These are phyloP conservation scores for Lachnellula cervina DNA, from an alignment of 2,329 filamentous ascomycete genomes.

Conservation along the genomic window DNA sequence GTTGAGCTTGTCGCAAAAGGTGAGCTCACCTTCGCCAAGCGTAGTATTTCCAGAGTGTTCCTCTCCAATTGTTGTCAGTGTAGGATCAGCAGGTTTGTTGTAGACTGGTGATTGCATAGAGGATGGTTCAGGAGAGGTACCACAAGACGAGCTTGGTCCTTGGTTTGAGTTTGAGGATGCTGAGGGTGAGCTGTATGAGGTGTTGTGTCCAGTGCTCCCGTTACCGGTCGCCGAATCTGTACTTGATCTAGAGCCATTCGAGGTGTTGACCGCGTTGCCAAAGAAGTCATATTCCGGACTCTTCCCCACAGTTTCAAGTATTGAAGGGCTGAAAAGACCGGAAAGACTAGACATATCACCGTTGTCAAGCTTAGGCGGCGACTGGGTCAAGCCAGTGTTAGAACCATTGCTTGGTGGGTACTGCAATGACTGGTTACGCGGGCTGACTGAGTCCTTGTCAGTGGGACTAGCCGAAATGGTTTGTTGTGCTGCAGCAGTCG, in stretches of 20 bases:
- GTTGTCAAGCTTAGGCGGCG: conserved; percentile 18
- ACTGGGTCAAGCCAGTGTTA: conserved; percentile 25
- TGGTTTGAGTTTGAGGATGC: conserved; percentile 57
- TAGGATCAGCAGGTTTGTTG: conserved; percentile 57
- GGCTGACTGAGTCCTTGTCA: conserved; percentile 23
- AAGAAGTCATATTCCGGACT: conserved; percentile 37
- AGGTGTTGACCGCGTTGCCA: conserved; percentile 38
- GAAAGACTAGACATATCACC: conserved; percentile 49
- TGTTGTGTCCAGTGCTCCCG: conserved; percentile 38
- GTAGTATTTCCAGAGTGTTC: conserved; percentile 45
- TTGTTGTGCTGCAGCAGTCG: conserved; percentile 12
- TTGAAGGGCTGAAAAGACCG: conserved; percentile 54
- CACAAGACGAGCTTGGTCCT: conserved; percentile 61
- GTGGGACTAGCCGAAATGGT: conserved; percentile 16
- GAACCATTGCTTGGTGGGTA: conserved; percentile 34
- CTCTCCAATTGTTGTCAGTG: conserved; percentile 60
- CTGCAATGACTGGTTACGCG: conserved; percentile 23
- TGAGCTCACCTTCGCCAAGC: conserved; percentile 44
- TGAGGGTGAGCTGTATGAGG: conserved; percentile 60
- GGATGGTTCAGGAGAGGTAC: conserved; percentile 68
- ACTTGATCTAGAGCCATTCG: conserved; percentile 42
- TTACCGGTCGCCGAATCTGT: conserved; percentile 27
- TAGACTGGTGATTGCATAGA: conserved; percentile 61
- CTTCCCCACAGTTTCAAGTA: conserved; percentile 42
- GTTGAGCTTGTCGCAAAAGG: conserved; percentile 52